phyloP scores from a whole-genome alignment of 2,329 filamentous ascomycete genomes.

The Fusarium sp. region DNA sequence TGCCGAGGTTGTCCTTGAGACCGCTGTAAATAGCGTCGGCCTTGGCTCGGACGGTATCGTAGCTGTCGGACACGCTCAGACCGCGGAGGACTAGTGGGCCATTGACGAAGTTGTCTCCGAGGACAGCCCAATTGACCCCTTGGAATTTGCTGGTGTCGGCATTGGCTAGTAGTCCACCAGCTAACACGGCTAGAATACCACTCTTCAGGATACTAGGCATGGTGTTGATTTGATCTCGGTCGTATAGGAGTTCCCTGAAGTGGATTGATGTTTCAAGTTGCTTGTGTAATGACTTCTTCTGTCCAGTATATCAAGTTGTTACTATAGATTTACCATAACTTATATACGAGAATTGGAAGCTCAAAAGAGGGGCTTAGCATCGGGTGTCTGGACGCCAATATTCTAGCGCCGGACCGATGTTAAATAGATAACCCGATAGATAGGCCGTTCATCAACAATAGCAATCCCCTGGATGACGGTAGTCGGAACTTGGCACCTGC shows the following conservation, averaged over 20 bases:
- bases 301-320: neutral
- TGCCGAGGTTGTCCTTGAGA: neutral
- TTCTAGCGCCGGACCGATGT: neutral
- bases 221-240: neutral
- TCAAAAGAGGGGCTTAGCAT: neutral
- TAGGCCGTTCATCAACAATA: neutral
- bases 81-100: neutral
- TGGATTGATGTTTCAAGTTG: too few species aligned
- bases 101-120: neutral
- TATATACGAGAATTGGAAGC: neutral
- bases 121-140: neutral
- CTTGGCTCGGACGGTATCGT: neutral
- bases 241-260: accelerated
- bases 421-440: neutral
- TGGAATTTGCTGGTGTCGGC: neutral
- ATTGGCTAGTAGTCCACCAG: neutral
- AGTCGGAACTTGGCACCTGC: neutral
- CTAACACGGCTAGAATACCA: neutral
- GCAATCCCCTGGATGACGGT: neutral
- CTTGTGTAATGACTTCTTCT: neutral
- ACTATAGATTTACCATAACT: neutral
- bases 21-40: neutral
- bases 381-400: neutral
- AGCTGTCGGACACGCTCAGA: neutral
- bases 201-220: neutral